phyloP scores from a whole-genome alignment of 768 basidiomycete genomes.

The Lactifluus volemus region DNA sequence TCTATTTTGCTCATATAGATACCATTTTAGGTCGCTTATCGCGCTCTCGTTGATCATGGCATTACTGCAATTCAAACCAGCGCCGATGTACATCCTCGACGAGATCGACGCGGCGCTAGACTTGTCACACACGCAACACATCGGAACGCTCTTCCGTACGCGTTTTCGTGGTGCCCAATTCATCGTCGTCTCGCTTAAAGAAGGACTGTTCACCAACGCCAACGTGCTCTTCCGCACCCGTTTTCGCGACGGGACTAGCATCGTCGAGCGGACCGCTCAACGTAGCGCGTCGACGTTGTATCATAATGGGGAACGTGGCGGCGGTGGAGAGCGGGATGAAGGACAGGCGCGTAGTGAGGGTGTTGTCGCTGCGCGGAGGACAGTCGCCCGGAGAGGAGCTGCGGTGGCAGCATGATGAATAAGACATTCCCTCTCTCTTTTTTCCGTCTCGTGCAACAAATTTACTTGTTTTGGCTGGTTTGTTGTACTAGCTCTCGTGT shows the following conservation, averaged over 20 bases:
- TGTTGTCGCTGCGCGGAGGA: not conserved
- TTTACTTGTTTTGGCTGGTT: too few species aligned
- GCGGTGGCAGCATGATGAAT: not conserved
- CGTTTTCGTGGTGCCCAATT: conserved; percentile 98
- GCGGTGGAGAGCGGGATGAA: not conserved
- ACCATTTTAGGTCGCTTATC: conserved; percentile 70
- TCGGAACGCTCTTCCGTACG: conserved; percentile 94
- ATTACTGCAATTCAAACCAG: conserved; percentile 96
- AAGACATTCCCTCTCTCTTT: too few species aligned
- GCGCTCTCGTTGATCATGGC: conserved; percentile 98
- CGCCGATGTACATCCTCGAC: conserved; percentile 98
- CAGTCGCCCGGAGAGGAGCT: not conserved
- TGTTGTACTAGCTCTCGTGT: too few species aligned
- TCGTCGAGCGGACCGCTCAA: conserved; percentile 75
- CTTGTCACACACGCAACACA: conserved; percentile 93
- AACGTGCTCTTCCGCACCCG: conserved; percentile 91
- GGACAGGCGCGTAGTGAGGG: not conserved
- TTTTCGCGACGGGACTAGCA: conserved; percentile 89
- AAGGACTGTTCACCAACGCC: conserved; percentile 95
- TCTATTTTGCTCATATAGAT: not conserved
- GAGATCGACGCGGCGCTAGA: conserved; percentile 98
- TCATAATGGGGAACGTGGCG: conserved; percentile 10
- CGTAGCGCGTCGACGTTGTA: conserved; percentile 46
- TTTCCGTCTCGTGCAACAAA: too few species aligned
- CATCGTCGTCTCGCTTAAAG: conserved; percentile 95